These are phyloP conservation scores for Jatropha podagrica DNA, from an alignment of 441 rosid genomes.

Conservation along the genomic window DNA sequence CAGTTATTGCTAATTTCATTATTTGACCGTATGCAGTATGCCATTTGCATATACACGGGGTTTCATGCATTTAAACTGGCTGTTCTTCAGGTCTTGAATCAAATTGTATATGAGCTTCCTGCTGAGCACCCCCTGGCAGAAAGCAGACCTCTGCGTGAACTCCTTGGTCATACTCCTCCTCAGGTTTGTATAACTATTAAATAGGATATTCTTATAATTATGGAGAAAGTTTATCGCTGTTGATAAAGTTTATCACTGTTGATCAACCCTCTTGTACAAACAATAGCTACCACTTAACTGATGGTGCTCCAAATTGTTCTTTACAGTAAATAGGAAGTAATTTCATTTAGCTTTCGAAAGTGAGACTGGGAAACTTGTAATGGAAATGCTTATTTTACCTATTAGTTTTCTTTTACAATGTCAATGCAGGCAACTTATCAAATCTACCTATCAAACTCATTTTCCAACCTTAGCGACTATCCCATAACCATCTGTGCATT, in stretches of 20 bases:
- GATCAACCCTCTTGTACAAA: neutral
- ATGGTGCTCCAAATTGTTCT: neutral
- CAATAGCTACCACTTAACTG: neutral
- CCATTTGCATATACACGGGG: neutral
- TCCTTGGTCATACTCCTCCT: conserved; percentile 62
- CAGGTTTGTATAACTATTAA: conserved; percentile 43
- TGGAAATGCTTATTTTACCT: neutral
- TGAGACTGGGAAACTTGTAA: neutral
- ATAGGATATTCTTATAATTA: too few species aligned
- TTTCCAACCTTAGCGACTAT: neutral
- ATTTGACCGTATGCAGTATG: neutral
- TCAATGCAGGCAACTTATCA: neutral
- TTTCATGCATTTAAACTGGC: conserved; percentile 13
- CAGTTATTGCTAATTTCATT: neutral
- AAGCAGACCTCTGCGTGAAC: conserved; percentile 84
- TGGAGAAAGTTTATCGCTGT: neutral
- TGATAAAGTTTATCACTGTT: neutral
- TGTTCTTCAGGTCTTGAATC: conserved; percentile 73
- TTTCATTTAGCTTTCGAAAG: neutral
- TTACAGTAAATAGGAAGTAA: neutral
- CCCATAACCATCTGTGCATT: neutral
- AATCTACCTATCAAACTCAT: neutral
- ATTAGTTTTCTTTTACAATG: neutral
- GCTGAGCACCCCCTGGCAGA: conserved; percentile 89
- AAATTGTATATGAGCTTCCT: conserved; percentile 95